phyloP scores from a whole-genome alignment of 495 filamentous ascomycete genomes.

The Evernia prunastri region DNA sequence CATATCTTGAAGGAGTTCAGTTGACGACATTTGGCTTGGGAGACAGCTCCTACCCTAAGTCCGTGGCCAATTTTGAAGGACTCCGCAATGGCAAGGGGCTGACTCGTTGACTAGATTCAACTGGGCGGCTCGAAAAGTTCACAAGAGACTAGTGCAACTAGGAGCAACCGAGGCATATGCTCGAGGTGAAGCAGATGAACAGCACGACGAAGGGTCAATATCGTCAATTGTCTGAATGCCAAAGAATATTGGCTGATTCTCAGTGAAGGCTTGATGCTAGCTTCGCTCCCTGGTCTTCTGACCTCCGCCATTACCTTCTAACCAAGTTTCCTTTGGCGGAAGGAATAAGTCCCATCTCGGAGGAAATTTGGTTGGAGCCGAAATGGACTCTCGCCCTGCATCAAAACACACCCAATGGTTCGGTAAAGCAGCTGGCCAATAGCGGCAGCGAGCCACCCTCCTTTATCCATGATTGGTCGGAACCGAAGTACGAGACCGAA shows the following conservation, averaged over 20 bases:
- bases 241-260: conserved; percentile 26
- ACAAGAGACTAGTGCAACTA: conserved; percentile 77
- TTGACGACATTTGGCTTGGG: conserved; percentile 89
- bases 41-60: conserved; percentile 91
- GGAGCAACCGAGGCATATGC: conserved; percentile 72
- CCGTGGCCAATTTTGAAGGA: conserved; percentile 15
- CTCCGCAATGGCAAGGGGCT: not conserved
- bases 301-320: conserved; percentile 58
- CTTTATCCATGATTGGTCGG: not conserved
- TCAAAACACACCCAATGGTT: not conserved
- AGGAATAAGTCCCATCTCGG: conserved; percentile 61
- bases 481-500: not conserved
- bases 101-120: conserved; percentile 62
- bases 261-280: conserved; percentile 64
- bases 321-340: conserved; percentile 60
- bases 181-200: conserved; percentile 83
- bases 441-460: not conserved
- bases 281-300: conserved; percentile 70
- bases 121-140: conserved; percentile 82
- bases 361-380: conserved; percentile 68
- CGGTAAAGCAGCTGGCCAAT: not conserved
- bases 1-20: conserved; percentile 56
- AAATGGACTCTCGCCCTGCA: conserved; percentile 60
- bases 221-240: conserved; percentile 5
- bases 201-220: conserved; percentile 82